A percentile compares a stretch with the other conserved stretches of the same genome.
phyloP scores from a whole-genome alignment of 352 stramenopile species.

The Phytophthora megakarya region DNA sequence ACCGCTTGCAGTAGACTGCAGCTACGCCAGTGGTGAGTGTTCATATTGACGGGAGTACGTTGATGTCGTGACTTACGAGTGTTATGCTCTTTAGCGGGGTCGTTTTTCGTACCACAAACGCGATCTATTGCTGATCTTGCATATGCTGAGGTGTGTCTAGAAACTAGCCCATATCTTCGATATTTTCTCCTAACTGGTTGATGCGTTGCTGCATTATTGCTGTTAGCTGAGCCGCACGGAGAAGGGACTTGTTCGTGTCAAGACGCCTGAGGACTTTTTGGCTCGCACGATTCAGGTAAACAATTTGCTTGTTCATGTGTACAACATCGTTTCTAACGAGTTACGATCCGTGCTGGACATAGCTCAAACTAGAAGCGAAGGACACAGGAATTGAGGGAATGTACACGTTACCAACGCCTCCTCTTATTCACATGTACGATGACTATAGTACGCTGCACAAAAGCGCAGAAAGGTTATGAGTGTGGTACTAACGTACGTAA shows the following conservation, averaged over 20 bases:
- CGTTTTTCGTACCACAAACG: conserved; percentile 69
- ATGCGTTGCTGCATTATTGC: background rate
- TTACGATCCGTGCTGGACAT: conserved; percentile 10
- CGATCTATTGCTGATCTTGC: conserved; percentile 79
- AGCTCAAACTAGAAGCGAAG: conserved; percentile 48
- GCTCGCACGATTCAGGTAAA: conserved; percentile 74
- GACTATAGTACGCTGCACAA: background rate
- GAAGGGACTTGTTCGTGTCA: conserved; percentile 77
- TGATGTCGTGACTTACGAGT: conserved; percentile 3
- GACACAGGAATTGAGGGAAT: conserved; percentile 39
- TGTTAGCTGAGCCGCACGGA: conserved; percentile 79
- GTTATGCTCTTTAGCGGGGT: conserved; percentile 55
- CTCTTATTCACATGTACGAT: conserved; percentile 52
- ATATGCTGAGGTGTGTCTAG: conserved; percentile 68
- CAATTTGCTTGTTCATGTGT: background rate
- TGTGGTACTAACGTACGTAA: background rate
- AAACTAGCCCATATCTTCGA: background rate
- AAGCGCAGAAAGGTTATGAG: background rate
- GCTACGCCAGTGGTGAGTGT: conserved; percentile 73
- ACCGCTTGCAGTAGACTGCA: conserved; percentile 84
- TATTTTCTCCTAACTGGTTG: conserved; percentile 9
- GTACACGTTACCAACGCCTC: conserved; percentile 52
- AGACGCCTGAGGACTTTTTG: conserved; percentile 80
- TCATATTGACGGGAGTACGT: background rate
- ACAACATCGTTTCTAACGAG: background rate